Percentiles rank a stretch among this genome's conserved stretches.
These are phyloP conservation scores for Fragilaria crotonensis DNA, from an alignment of 108 stramenopile species.

Conservation along the genomic window DNA sequence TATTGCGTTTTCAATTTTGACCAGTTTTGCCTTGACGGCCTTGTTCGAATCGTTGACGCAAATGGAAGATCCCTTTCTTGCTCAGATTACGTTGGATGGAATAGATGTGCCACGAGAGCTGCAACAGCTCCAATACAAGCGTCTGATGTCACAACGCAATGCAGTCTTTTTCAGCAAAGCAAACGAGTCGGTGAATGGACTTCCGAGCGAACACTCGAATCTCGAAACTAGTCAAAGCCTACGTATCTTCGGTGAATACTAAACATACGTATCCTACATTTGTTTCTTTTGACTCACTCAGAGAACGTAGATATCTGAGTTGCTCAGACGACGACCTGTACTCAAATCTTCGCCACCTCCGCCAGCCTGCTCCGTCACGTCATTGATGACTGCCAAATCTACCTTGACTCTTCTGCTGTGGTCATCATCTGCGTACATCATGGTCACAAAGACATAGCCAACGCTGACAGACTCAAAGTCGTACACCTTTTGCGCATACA, in stretches of 20 bases:
- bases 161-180: neutral
- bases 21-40: constrained; percentile 57
- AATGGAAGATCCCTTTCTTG: constrained; percentile 74
- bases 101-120: constrained; percentile 50
- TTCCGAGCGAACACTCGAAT: too few species aligned
- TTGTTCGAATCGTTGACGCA: constrained; percentile 58
- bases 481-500: constrained; percentile 67
- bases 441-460: constrained; percentile 55
- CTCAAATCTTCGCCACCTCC: constrained; percentile 43
- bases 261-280: too few species aligned
- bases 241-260: too few species aligned
- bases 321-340: too few species aligned
- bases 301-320: too few species aligned
- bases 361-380: constrained; percentile 63
- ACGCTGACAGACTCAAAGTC: constrained; percentile 40
- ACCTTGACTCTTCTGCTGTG: constrained; percentile 38
- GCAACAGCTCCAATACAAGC: constrained; percentile 34
- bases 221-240: too few species aligned
- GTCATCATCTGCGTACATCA: neutral
- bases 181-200: neutral
- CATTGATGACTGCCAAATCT: constrained; percentile 53
- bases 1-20: constrained; percentile 59
- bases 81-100: constrained; percentile 46
- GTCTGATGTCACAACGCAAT: constrained; percentile 13
- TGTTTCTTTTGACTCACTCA: too few species aligned